phyloP scores from a whole-genome alignment of 2,329 filamentous ascomycete species.

The Botrytis tulipae region DNA sequence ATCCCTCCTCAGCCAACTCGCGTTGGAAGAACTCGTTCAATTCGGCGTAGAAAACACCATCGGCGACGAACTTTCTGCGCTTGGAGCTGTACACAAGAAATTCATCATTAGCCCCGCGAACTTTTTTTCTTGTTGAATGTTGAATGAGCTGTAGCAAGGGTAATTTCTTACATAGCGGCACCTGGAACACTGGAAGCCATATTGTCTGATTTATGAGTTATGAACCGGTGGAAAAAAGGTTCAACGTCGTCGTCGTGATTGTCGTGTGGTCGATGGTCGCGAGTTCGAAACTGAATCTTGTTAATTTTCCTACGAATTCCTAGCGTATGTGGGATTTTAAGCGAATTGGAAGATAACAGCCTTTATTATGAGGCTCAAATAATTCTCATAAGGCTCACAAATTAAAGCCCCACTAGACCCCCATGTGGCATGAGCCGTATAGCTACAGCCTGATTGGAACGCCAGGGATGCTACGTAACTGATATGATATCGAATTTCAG shows the following conservation, averaged over 20 bases:
- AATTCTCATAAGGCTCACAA: background rate
- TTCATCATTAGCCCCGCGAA: constrained; percentile 24
- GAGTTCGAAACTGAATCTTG: constrained; percentile 9
- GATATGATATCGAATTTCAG: constrained; percentile 1
- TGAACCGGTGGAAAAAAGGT: constrained; percentile 34
- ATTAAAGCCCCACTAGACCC: background rate
- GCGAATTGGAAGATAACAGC: constrained; percentile 10
- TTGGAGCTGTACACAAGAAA: constrained; percentile 64
- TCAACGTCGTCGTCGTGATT: constrained; percentile 33
- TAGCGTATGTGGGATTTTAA: constrained; percentile 20
- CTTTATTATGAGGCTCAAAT: background rate
- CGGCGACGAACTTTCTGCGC: constrained; percentile 91
- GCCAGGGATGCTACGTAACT: constrained; percentile 7
- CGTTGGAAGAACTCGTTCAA: constrained; percentile 99
- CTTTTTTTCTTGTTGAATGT: constrained; percentile 5
- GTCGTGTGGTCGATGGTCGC: constrained; percentile 19
- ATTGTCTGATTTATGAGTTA: constrained; percentile 35
- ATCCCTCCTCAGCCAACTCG: constrained; percentile 99
- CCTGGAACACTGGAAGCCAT: constrained; percentile 42
- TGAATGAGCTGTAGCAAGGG: constrained; percentile 8
- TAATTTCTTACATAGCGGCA: constrained; percentile 40
- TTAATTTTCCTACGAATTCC: constrained; percentile 12
- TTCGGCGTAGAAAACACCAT: constrained; percentile 99
- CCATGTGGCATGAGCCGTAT: background rate
- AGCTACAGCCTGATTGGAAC: background rate